phyloP scores from a whole-genome alignment of 768 basidiomycete genomes.

The Lentinula lateritia region DNA sequence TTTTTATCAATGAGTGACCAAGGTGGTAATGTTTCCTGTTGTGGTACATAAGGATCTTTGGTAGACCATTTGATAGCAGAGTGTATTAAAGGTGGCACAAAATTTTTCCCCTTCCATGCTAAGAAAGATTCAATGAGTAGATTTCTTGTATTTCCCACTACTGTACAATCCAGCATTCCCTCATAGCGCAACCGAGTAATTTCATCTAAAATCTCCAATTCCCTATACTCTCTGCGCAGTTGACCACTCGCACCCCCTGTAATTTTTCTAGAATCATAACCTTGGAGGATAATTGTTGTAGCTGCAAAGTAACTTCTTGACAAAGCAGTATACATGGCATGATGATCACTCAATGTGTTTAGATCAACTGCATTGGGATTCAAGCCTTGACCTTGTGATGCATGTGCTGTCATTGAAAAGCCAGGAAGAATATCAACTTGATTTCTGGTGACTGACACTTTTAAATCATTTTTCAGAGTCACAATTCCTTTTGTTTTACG shows the following conservation, averaged over 20 bases:
- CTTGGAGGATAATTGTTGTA: constrained; percentile 17
- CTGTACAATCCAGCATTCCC: not conserved
- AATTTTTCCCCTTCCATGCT: not conserved
- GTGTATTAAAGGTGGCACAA: not conserved
- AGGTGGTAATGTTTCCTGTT: too few relatives aligned
- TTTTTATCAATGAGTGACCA: too few relatives aligned
- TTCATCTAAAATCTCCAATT: constrained; percentile 20
- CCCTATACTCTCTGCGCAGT: constrained; percentile 14
- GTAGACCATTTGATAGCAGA: not conserved
- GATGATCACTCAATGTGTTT: constrained; percentile 15
- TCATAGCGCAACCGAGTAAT: constrained; percentile 10
- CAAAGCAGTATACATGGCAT: too few relatives aligned
- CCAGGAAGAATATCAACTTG: constrained; percentile 13
- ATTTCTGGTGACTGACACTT: constrained; percentile 7
- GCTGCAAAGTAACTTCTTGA: constrained; percentile 12
- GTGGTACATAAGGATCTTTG: not conserved
- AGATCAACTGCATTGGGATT: constrained; percentile 21
- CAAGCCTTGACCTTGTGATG: constrained; percentile 24
- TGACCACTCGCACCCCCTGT: constrained; percentile 8
- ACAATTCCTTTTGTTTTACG: constrained; percentile 4
- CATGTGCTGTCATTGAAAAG: constrained; percentile 29
- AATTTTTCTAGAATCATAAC: constrained; percentile 9
- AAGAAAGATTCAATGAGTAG: not conserved
- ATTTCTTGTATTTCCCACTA: not conserved
- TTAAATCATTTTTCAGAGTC: constrained; percentile 13